Conservation (phyloP, 176 grass and related monocot species). For the Saccharum officinarum region DNA sequence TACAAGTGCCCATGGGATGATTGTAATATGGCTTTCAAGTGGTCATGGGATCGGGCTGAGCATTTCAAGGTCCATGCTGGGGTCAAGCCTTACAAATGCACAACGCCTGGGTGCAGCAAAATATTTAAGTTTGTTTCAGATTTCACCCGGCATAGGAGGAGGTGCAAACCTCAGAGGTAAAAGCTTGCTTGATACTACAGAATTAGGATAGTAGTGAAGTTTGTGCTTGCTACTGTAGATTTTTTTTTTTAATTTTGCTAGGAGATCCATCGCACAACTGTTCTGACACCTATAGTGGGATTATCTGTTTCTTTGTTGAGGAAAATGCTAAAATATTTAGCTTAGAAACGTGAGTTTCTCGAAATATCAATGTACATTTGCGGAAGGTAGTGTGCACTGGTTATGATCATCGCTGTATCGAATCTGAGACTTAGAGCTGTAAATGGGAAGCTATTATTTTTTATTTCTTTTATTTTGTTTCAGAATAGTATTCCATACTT, state of each 20-base stretch:
- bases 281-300: conserved; percentile 38
- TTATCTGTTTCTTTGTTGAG: conserved; percentile 35
- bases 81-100: conserved; percentile 68
- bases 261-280: conserved; percentile 17
- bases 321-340: conserved; percentile 39
- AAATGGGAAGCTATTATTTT: conserved; percentile 33
- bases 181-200: conserved; percentile 29
- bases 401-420: conserved; percentile 16
- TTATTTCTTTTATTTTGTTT: conserved; percentile 25
- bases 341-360: conserved; percentile 23
- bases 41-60: conserved; percentile 61
- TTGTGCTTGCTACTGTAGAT: conserved; percentile 40
- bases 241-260: conserved; percentile 36
- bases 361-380: conserved; percentile 42
- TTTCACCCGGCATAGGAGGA: conserved; percentile 69
- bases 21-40: conserved; percentile 77
- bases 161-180: conserved; percentile 56
- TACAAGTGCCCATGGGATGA: conserved; percentile 77
- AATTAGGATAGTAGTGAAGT: conserved; percentile 42
- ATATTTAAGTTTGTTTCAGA: conserved; percentile 75
- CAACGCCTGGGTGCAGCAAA: conserved; percentile 54
- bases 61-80: conserved; percentile 73
- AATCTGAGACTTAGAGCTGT: conserved; percentile 31
- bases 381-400: background rate
- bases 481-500: conserved; percentile 11